Evolutionary conservation across 1,139 yeast genomes (phyloP).

Genomic region (Blastobotrys arbuscula): DNA sequence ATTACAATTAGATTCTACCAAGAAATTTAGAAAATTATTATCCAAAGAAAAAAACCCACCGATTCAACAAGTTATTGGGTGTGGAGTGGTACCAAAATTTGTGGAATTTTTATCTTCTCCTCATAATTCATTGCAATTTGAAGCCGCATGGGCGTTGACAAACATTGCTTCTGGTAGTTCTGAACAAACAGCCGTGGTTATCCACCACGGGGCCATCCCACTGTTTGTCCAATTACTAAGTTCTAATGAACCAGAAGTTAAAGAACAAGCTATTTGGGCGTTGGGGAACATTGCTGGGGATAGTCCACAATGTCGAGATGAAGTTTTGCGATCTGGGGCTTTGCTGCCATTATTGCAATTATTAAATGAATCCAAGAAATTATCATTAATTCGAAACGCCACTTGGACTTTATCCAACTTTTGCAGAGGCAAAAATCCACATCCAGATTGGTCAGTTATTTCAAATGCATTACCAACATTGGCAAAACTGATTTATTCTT

Average conservation of each 20-base stretch:
- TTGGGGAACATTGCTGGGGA: conserved; percentile 99
- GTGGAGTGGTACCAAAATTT: conserved; percentile 88
- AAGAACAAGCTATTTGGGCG: conserved; percentile 99
- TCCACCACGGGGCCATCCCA: conserved; percentile 92
- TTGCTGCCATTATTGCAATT: conserved; percentile 80
- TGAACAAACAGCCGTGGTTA: conserved; percentile 84
- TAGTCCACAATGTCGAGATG: conserved; percentile 82
- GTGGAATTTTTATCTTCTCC: conserved; percentile 78
- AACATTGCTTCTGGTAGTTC: conserved; percentile 96
- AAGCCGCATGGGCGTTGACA: conserved; percentile 99
- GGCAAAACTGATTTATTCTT: conserved; percentile 82
- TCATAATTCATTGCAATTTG: conserved; percentile 85
- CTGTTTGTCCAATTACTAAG: conserved; percentile 74
- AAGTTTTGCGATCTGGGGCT: conserved; percentile 77
- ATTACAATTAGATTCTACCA: conserved; percentile 80
- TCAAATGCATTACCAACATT: conserved; percentile 86
- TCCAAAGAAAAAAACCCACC: conserved; percentile 98
- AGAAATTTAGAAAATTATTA: conserved; percentile 86
- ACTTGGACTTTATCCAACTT: conserved; percentile 96
- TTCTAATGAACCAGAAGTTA: conserved; percentile 82
- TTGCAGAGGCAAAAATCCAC: conserved; percentile 95
- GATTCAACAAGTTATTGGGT: conserved; percentile 83
- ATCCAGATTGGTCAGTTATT: conserved; percentile 88
- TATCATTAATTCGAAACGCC: conserved; percentile 84
- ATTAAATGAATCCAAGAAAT: conserved; percentile 73